These are phyloP conservation scores for Tetrapyrgos nigripes DNA, from an alignment of 1,284 basidiomycete species.

Conservation along the genomic window DNA sequence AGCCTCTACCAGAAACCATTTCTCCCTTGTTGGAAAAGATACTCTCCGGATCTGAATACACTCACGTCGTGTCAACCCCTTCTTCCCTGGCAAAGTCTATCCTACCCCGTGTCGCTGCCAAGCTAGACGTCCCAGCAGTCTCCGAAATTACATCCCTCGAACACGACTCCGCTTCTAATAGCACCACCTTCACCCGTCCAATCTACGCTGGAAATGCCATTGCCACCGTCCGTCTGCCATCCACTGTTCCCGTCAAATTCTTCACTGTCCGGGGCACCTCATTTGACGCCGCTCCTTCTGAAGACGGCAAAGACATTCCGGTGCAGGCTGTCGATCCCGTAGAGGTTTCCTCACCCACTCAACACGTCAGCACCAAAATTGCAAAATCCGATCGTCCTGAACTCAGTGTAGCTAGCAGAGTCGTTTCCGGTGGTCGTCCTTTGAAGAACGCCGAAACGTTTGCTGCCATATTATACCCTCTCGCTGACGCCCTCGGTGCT, in stretches of 20 bases:
- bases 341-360: slow-evolving; percentile 65
- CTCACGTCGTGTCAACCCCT: slow-evolving; percentile 84
- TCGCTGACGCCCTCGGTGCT: slow-evolving; percentile 93
- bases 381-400: slow-evolving; percentile 95
- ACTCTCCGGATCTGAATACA: slow-evolving; percentile 65
- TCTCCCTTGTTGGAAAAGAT: slow-evolving; percentile 62
- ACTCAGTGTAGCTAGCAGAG: slow-evolving; percentile 84
- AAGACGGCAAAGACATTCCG: slow-evolving; percentile 59
- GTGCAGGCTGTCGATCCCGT: slow-evolving; percentile 75
- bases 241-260: slow-evolving; percentile 84
- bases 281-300: slow-evolving; percentile 75
- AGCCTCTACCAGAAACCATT: slow-evolving; percentile 55
- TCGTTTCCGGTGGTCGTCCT: slow-evolving; percentile 96
- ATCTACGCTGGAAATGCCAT: slow-evolving; percentile 99
- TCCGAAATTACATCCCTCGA: slow-evolving; percentile 90
- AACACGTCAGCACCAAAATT: slow-evolving; percentile 86
- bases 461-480: slow-evolving; percentile 86
- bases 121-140: slow-evolving; percentile 85
- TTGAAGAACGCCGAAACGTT: slow-evolving; percentile 97
- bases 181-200: slow-evolving; percentile 86
- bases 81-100: slow-evolving; percentile 68
- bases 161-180: slow-evolving; percentile 76
- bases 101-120: slow-evolving; percentile 88
- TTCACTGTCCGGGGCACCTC: slow-evolving; percentile 97
- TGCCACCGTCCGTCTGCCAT: slow-evolving; percentile 85